Evolutionary conservation across 768 basidiomycete genomes (phyloP).

Genomic region (Mycena filopes): DNA sequence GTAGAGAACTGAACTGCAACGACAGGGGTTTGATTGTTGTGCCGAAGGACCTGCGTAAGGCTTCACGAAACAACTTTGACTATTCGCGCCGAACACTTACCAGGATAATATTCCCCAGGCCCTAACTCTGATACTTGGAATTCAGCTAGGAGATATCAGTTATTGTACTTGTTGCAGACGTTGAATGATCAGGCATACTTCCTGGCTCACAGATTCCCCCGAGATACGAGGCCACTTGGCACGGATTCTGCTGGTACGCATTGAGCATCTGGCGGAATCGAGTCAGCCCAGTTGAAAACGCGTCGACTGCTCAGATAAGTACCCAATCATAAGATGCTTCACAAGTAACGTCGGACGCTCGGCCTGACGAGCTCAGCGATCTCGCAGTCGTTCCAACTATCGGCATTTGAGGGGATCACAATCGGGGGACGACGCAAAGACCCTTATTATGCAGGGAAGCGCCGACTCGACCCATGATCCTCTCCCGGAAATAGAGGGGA

Average conservation of each 20-base stretch:
- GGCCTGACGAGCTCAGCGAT: background rate
- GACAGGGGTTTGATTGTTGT: slow-evolving; percentile 35
- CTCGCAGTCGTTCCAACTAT: no score
- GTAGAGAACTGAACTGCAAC: slow-evolving; percentile 47
- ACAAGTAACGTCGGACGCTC: slow-evolving; percentile 5
- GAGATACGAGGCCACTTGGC: slow-evolving; percentile 33
- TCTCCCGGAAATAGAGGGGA: slow-evolving; percentile 4
- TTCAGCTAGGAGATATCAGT: background rate
- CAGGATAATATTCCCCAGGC: slow-evolving; percentile 10
- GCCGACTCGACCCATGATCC: background rate
- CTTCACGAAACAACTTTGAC: background rate
- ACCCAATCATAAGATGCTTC: slow-evolving; percentile 32
- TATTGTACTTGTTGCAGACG: no score
- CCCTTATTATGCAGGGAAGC: background rate
- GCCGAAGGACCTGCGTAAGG: background rate
- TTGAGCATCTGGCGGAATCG: slow-evolving; percentile 30
- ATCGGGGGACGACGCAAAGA: no score
- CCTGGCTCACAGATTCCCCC: slow-evolving; percentile 3
- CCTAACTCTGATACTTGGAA: slow-evolving; percentile 16
- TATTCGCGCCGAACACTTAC: background rate
- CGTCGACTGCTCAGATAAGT: background rate
- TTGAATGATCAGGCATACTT: background rate
- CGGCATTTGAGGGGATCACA: no score
- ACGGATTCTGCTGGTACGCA: slow-evolving; percentile 35
- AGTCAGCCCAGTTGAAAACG: background rate